Evolutionary conservation across 2,329 filamentous ascomycete genomes (phyloP).

Genomic region (Exophiala alcalophila): DNA sequence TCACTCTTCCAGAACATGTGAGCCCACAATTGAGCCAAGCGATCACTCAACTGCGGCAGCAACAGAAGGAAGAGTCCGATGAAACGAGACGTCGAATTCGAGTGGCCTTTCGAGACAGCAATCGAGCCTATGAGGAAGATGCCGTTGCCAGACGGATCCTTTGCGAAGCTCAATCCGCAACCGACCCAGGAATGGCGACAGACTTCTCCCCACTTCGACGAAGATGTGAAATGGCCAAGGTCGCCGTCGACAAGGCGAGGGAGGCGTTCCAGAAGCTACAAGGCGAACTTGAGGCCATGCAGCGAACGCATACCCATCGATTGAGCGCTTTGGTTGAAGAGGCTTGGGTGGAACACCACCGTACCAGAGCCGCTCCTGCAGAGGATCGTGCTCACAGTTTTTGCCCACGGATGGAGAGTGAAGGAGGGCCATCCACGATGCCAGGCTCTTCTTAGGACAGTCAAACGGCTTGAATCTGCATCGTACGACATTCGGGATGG

Average conservation of each 20-base stretch:
- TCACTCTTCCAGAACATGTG: slow-evolving; percentile 7
- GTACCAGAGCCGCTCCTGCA: neutral
- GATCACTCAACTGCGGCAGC: slow-evolving; percentile 11
- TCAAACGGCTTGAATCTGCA: neutral
- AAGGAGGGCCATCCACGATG: slow-evolving; percentile 7
- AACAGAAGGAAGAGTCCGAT: slow-evolving; percentile 11
- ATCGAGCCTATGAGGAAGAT: slow-evolving; percentile 12
- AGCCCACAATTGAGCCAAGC: slow-evolving; percentile 7
- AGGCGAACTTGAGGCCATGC: slow-evolving; percentile 8
- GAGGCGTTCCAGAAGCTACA: slow-evolving; percentile 8
- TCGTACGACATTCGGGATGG: too few relatives aligned
- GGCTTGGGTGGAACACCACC: slow-evolving; percentile 3
- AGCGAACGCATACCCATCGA: slow-evolving; percentile 5
- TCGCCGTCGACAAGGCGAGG: slow-evolving; percentile 9
- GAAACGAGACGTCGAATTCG: slow-evolving; percentile 9
- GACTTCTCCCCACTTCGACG: slow-evolving; percentile 10
- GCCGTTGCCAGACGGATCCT: slow-evolving; percentile 10
- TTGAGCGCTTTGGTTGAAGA: slow-evolving; percentile 10
- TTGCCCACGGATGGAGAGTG: slow-evolving; percentile 4
- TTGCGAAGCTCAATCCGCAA: slow-evolving; percentile 6
- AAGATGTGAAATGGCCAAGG: slow-evolving; percentile 13
- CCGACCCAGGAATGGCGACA: neutral
- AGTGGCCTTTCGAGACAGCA: slow-evolving; percentile 4
- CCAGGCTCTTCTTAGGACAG: slow-evolving; percentile 3
- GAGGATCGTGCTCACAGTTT: slow-evolving; percentile 8